These are phyloP conservation scores for Stropharia rugosoannulata DNA, from an alignment of 768 basidiomycete genomes.

Conservation along the genomic window DNA sequence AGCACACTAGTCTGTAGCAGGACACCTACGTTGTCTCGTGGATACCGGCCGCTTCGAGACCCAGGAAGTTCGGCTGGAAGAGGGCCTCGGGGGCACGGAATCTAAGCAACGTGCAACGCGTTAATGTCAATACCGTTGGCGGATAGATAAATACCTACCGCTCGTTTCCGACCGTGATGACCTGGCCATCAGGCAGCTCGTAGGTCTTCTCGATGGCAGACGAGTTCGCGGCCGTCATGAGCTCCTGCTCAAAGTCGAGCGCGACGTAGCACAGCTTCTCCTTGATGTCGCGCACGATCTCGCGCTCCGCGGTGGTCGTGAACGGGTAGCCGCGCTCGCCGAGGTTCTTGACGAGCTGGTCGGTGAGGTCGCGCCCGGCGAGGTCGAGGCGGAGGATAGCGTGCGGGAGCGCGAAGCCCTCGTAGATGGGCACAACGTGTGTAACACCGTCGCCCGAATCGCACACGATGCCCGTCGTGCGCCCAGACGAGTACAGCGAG, in stretches of 20 bases:
- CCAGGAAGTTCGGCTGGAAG: conserved; percentile 91
- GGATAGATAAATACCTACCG: conserved; percentile 61
- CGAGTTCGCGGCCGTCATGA: conserved; percentile 87
- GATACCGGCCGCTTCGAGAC: conserved; percentile 88
- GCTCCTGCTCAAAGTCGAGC: conserved; percentile 91
- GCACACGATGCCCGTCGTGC: conserved; percentile 92
- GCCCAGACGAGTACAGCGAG: conserved; percentile 92
- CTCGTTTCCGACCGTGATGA: conserved; percentile 94
- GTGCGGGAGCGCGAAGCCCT: conserved; percentile 90
- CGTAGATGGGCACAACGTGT: conserved; percentile 96
- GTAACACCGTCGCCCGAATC: conserved; percentile 97
- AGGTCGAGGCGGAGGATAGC: conserved; percentile 92
- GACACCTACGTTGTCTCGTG: conserved; percentile 77
- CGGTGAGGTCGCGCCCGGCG: conserved; percentile 91
- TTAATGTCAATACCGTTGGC: conserved; percentile 31
- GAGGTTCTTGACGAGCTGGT: conserved; percentile 78
- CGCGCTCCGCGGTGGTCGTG: conserved; percentile 90
- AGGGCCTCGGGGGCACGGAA: conserved; percentile 94
- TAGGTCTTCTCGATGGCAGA: conserved; percentile 92
- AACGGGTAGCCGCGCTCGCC: conserved; percentile 94
- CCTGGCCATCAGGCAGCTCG: conserved; percentile 90
- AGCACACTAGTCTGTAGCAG: background rate
- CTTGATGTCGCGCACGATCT: conserved; percentile 97
- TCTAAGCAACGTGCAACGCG: conserved; percentile 45
- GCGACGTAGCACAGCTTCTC: conserved; percentile 97